Base-by-base conservation (phyloP, 2,329 filamentous ascomycete species). In the Thermomyces lanuginosus region DNA sequence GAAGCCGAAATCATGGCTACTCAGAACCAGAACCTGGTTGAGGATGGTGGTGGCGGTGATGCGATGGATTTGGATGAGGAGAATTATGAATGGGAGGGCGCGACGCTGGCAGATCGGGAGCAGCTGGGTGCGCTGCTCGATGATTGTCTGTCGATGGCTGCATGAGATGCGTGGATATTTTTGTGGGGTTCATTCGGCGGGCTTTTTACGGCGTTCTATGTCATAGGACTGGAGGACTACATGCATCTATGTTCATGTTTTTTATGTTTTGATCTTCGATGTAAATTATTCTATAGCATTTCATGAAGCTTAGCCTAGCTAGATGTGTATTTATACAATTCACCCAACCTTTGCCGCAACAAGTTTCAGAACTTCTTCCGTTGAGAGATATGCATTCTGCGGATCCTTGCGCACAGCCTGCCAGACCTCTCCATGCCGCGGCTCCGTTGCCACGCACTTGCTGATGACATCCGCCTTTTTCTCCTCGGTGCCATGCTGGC, bases 401-500 rank as follows among this genome's bases (percentile, higher is more conserved):
- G 86, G 86, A 43, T 84, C 72, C 63, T 98, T 98, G 10, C 76
- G 72, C 3, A 93, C 64, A 6, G 61, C 57, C 58, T 92, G 81
- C 89, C 89, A 98, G 14, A 77, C 60, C 62, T 98, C 89, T 8
- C 89, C 89, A 51, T 98, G 83, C 42, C 75, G 73, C 3, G 91
- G 91, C 52, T 95, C 89, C 31, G 74, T 84, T 25, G 76, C 58
- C 16, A 78, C 63, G 41, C 80, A 84, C 58, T 92, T 92, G 31
- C 63, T 63, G 4, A 92, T 51, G 16, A 93, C 76, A 46, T 95
- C 89, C 16, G 63, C 69, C 44, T 77, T 66, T 72, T 95, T 98
- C 61, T 92, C 86, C 46, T 82, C 76, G 4, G 83, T 93, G 6
- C 89, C 91, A 56, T 98, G 84, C 61, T 93, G 81, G 39, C 73